Base-by-base conservation (phyloP, 106 monocot genomes). In the Alisma plantagoaquatica region DNA sequence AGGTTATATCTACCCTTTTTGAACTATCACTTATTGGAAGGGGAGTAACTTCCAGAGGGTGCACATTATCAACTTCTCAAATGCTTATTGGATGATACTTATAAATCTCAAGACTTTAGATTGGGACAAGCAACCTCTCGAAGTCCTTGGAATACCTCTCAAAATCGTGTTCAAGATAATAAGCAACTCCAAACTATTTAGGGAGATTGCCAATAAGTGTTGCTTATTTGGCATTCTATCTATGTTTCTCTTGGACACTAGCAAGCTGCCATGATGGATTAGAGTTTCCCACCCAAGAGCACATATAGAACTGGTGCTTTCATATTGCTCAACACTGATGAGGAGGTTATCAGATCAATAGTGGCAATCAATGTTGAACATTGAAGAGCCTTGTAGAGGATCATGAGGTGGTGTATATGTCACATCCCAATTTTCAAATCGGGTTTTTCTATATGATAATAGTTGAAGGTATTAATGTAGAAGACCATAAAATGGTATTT, bases 281-380 rank as follows among this genome's bases (percentile, higher is more conserved):
- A 29, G 48, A 84, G 75, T 43, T 80, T 84, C 3, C 68, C 81
- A 35, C 77, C 81, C 5, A 91, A 91, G 69, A 81, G 91, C 57
- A 91, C 91, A 0, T 91, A 91, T 30, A 84, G 91, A 0, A 91
- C 91, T 0, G 91, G 91, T 29, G 91, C 91, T 1, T 91, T 91
- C 63, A 91, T 91, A 31, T 77, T 91, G 8, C 69, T 84, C 47
- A 84, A 84, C 70, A 84, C 84, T 4, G 91, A 84, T 2, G 70
- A 71, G 12, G 75, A 91, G 43, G 44, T 60, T 1, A 45, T 84
- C 31, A 41, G 21, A 9, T 91, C 91, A n/a, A n/a, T n/a, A n/a
- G n/a, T n/a, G n/a, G n/a, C n/a, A n/a, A n/a, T n/a, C n/a, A n/a
- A n/a, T n/a, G n/a, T n/a, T n/a, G n/a, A n/a, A n/a, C n/a, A n/a